Evolutionary conservation across 768 basidiomycete genomes (phyloP), one percentile per base, ranked within the genome.

Genomic region (Boletus bicolor): DNA sequence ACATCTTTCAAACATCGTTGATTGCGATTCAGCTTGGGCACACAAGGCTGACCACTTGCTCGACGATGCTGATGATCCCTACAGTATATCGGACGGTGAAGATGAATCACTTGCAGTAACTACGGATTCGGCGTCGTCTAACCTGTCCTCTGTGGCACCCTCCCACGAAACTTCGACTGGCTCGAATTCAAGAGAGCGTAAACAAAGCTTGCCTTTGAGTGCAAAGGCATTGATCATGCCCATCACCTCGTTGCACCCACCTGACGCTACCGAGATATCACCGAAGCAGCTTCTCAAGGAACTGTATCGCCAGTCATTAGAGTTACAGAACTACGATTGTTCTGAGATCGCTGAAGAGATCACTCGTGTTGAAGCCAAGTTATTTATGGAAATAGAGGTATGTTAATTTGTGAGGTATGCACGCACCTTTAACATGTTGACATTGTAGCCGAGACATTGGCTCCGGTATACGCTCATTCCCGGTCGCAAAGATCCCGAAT

Each of bases 331-430:
- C 21, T 71, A 78, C 15, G 86, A 88, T 57, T 75, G 87, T 6
- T 77, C 77, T 21, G 83, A 85, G 24, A 82, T 96, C 57, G 93
- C 93, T 0, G 82, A 90, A 61, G 91, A 95, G 72, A 90, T 97
- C 61, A 94, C 92, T 38, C 80, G 85, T 47, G 71, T 87, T 41
- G 85, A 88, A 65, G 83, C 81, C 58, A 78, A 76, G 54, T 69
- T 85, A 36, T 95, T 96, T 68, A 66, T 88, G 59, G 76, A 77
- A 47, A 94, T 97, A 52, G 78, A 89, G 78, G 93, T 94, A 56
- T 58, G 80, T 57, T 35, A 12, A 15, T 32, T 49, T 30, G 17
- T 26, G 41, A 55, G 3, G n/a, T 43, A 24, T 39, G 21, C 19
- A 15, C 26, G 28, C 19, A 44, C 34, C 15, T 53, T 56, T 51